Evolutionary conservation across 768 basidiomycete genomes (phyloP).

Genomic region (Tubosaeta sp.): DNA sequence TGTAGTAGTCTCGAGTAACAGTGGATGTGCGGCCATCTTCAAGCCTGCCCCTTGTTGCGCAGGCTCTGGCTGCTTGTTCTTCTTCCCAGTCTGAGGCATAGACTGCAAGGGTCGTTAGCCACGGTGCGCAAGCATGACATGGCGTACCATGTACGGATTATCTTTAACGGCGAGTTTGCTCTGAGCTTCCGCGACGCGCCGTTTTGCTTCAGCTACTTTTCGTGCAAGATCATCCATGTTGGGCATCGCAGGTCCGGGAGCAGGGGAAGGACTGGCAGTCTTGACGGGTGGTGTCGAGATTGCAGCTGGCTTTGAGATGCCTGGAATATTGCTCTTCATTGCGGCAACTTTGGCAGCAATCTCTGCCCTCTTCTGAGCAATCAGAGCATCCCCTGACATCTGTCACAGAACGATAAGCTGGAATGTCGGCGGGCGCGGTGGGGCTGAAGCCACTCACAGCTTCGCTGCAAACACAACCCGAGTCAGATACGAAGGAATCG

Average conservation of each 20-base stretch:
- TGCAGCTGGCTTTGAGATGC: slow-evolving; percentile 26
- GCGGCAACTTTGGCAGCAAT: slow-evolving; percentile 82
- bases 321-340: slow-evolving; percentile 48
- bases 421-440: background rate
- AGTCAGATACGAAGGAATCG: slow-evolving; percentile 2
- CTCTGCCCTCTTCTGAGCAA: slow-evolving; percentile 80
- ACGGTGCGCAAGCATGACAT: background rate
- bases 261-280: slow-evolving; percentile 33
- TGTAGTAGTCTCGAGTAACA: slow-evolving; percentile 63
- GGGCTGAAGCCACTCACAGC: slow-evolving; percentile 54
- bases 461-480: slow-evolving; percentile 44
- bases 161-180: slow-evolving; percentile 70
- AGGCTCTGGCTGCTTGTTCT: slow-evolving; percentile 53
- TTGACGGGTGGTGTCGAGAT: slow-evolving; percentile 18
- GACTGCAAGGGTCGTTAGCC: slow-evolving; percentile 36
- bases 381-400: slow-evolving; percentile 58
- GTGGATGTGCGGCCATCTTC: slow-evolving; percentile 88
- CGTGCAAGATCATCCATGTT: slow-evolving; percentile 62
- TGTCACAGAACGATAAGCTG: slow-evolving; percentile 19
- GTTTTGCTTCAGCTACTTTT: slow-evolving; percentile 80
- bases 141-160: slow-evolving; percentile 81
- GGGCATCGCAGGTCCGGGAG: slow-evolving; percentile 39
- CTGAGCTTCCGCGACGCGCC: slow-evolving; percentile 78
- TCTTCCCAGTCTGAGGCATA: slow-evolving; percentile 49
- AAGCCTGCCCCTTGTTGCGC: slow-evolving; percentile 77